Evolutionary conservation across 2,329 filamentous ascomycete species (phyloP).

Genomic region (Metarhizium anisopliae): DNA sequence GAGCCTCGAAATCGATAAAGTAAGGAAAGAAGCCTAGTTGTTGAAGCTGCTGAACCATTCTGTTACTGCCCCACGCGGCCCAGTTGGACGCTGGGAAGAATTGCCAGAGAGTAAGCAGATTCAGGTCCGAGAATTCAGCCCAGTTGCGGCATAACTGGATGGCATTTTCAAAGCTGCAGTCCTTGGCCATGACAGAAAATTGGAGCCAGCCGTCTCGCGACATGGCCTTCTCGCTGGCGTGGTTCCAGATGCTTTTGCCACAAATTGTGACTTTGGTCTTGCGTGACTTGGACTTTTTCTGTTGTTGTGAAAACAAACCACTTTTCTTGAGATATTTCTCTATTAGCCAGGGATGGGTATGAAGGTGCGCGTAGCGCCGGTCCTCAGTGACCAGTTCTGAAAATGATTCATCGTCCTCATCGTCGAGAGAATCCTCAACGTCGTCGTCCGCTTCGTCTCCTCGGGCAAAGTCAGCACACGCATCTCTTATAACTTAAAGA

Average conservation of each 20-base stretch:
- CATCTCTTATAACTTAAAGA: constrained; percentile 19
- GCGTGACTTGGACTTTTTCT: background rate
- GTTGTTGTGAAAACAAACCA: background rate
- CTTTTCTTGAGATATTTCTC: constrained; percentile 6
- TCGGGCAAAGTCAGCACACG: constrained; percentile 20
- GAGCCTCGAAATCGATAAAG: constrained; percentile 16
- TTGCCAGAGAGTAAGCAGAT: constrained; percentile 15
- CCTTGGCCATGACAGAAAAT: constrained; percentile 20
- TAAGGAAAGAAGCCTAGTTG: constrained; percentile 19
- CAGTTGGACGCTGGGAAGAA: constrained; percentile 21
- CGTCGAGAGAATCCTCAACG: constrained; percentile 1
- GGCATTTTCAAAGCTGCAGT: constrained; percentile 18
- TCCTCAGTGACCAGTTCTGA: constrained; percentile 11
- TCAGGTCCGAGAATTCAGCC: constrained; percentile 19
- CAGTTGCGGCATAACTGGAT: constrained; percentile 21
- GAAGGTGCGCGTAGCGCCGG: constrained; percentile 12
- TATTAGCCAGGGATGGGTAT: constrained; percentile 14
- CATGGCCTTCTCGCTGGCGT: constrained; percentile 20
- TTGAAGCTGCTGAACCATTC: constrained; percentile 16
- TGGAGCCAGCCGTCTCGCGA: constrained; percentile 22
- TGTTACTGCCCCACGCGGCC: constrained; percentile 13
- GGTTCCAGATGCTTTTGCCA: constrained; percentile 20
- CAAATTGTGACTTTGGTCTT: constrained; percentile 17
- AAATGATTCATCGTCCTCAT: constrained; percentile 11
- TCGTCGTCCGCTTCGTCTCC: constrained; percentile 13